Conservation (phyloP, 78 protist genomes). For the Andalucia godoyi region DNA sequence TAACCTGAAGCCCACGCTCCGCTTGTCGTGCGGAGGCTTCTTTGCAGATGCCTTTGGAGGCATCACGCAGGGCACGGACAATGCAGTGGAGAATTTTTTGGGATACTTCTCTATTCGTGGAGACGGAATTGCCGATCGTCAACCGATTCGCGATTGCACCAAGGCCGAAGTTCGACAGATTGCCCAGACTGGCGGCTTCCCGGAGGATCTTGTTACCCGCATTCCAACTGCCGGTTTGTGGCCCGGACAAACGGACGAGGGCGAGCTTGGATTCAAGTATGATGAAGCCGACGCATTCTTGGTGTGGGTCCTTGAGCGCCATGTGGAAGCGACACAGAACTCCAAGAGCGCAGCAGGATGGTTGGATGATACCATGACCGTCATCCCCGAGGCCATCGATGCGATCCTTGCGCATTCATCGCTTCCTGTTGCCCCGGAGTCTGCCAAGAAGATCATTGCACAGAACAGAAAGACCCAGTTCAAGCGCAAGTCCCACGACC, state of each 20-base stretch:
- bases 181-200: slow-evolving; percentile 23
- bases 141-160: slow-evolving; percentile 61
- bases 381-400: neutral
- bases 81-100: slow-evolving; percentile 62
- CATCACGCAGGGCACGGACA: slow-evolving; percentile 18
- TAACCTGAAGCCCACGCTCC: too few species aligned
- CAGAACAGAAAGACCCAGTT: too few species aligned
- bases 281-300: too few species aligned
- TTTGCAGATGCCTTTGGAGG: too few species aligned
- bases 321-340: neutral
- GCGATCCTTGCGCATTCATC: too few species aligned
- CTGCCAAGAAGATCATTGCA: too few species aligned
- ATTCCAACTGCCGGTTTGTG: slow-evolving; percentile 76
- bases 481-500: too few species aligned
- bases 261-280: slow-evolving; percentile 63
- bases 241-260: slow-evolving; percentile 82
- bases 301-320: slow-evolving; percentile 2
- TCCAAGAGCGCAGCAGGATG: neutral
- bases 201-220: slow-evolving; percentile 27
- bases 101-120: slow-evolving; percentile 74
- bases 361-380: slow-evolving; percentile 11
- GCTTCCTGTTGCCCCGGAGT: neutral
- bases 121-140: slow-evolving; percentile 66
- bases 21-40: too few species aligned
- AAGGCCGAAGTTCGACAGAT: slow-evolving; percentile 50